Percentiles rank a stretch among this genome's conserved stretches.
Evolutionary conservation across 2,329 filamentous ascomycete genomes (phyloP).

Genomic region (Ilyonectria mors-panacis): DNA sequence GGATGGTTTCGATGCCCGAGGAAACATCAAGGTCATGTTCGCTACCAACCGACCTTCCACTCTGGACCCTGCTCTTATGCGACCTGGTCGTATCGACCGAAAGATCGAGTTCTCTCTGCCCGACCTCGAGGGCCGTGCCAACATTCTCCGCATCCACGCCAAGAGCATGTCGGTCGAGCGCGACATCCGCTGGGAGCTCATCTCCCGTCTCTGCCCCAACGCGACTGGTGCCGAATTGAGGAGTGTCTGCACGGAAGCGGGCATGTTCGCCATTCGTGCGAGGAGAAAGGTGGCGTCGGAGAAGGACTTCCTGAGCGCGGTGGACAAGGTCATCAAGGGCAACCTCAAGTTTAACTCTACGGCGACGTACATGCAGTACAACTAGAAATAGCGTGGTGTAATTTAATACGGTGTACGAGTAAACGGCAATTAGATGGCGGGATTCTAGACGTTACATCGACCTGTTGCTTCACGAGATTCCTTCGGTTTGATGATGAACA

Average conservation of each 20-base stretch:
- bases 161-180: slow-evolving; percentile 99
- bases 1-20: slow-evolving; percentile 94
- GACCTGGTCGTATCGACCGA: slow-evolving; percentile 95
- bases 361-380: slow-evolving; percentile 98
- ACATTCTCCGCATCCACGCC: slow-evolving; percentile 97
- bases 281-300: slow-evolving; percentile 97
- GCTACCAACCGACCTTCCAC: slow-evolving; percentile 97
- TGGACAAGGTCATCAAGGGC: slow-evolving; percentile 99
- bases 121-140: slow-evolving; percentile 96
- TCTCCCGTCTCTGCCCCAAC: slow-evolving; percentile 96
- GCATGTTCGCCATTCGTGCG: slow-evolving; percentile 97
- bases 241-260: slow-evolving; percentile 97
- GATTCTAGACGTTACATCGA: slow-evolving; percentile 45
- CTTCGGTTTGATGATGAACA: slow-evolving; percentile 1
- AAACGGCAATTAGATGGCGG: slow-evolving; percentile 46
- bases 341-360: slow-evolving; percentile 99
- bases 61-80: slow-evolving; percentile 95
- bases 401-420: slow-evolving; percentile 55
- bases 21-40: slow-evolving; percentile 99
- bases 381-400: slow-evolving; percentile 70
- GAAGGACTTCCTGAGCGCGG: slow-evolving; percentile 97
- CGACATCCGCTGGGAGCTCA: slow-evolving; percentile 98
- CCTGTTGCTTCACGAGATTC: slow-evolving; percentile 34
- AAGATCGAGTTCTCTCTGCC: slow-evolving; percentile 99
- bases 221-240: slow-evolving; percentile 95